Evolutionary conservation across 352 stramenopile species (phyloP).

Genomic region (Phytophthora pluvialis): DNA sequence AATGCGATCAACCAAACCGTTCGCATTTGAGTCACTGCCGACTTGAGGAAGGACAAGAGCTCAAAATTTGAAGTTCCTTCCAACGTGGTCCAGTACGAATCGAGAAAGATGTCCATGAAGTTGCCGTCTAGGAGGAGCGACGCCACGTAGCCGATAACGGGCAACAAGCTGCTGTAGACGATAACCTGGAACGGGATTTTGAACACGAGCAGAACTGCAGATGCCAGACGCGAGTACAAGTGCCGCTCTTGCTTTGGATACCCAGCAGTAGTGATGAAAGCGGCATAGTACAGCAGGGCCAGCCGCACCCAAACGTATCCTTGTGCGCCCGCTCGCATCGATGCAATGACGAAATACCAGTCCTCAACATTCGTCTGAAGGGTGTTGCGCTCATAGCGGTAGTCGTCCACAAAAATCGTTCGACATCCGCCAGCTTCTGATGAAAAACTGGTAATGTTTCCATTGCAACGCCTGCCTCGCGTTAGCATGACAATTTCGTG

Average conservation of each 20-base stretch:
- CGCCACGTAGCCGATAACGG: conserved; percentile 40
- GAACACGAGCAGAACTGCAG: conserved; percentile 24
- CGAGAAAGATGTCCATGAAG: conserved; percentile 49
- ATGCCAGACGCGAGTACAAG: conserved; percentile 2
- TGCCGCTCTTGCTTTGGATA: too few species aligned
- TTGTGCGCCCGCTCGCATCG: conserved; percentile 43
- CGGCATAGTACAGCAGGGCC: conserved; percentile 33
- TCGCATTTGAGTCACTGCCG: conserved; percentile 53
- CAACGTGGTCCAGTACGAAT: conserved; percentile 41
- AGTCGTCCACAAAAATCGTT: conserved; percentile 61
- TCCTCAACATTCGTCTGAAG: conserved; percentile 47
- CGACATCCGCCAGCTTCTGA: conserved; percentile 3
- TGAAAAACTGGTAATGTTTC: not conserved
- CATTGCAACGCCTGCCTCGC: conserved; percentile 28
- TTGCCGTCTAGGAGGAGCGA: conserved; percentile 51
- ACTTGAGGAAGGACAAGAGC: conserved; percentile 30
- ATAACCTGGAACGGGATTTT: conserved; percentile 63
- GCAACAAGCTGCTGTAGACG: conserved; percentile 54
- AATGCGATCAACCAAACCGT: conserved; percentile 53
- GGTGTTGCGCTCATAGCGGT: conserved; percentile 50
- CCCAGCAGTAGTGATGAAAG: conserved; percentile 17
- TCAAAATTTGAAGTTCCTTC: conserved; percentile 30
- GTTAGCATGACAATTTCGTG: conserved; percentile 45
- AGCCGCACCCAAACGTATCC: conserved; percentile 55
- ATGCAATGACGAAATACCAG: conserved; percentile 38